Evolutionary conservation across 2,329 filamentous ascomycete genomes (phyloP), one percentile per base, ranked within the genome.

Genomic region (Daldinia eschscholtzii): DNA sequence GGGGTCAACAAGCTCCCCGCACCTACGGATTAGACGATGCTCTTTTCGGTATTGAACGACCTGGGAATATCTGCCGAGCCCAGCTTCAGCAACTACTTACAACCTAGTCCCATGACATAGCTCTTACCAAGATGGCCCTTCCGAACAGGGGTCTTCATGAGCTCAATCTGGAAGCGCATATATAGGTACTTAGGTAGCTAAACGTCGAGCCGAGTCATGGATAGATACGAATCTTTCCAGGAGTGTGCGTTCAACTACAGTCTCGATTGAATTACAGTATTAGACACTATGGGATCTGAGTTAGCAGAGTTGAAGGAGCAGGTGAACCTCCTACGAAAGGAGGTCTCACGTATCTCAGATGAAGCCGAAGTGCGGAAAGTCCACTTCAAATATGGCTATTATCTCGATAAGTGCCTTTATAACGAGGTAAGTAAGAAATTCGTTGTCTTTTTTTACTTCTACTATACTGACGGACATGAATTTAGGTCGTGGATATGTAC

Each of bases 331-430:
- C 70, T 81, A 23, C 75, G 76, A 13, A 80, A 78, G 57, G 79
- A 81, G 64, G 39, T 81, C 5, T 76, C 77, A 3, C 76, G 80
- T 2, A 76, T 81, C 5, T 76, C 80, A 15, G 85, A 87, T 64
- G 84, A 87, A 74, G 83, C 84, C 39, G 84, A 87, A 70, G 81
- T 87, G 53, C 83, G 84, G 64, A 87, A 87, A 74, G 81, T 84
- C 2, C 86, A 88, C 73, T 86, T 85, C 80, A 87, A 85, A 67
- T 88, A 88, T 75, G 86, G 86, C 28, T 88, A 88, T 76, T 88
- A 88, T 74, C 80, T 88, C 28, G 86, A 88, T 78, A 88, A 88
- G 70, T 88, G 86, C 67, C 79, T 88, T 1, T 88, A 87, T 77
- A 82, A 86, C 69, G 84, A 88, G 79, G 85, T 83, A 60, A 53